Conservation (phyloP, 202 grass and related monocot genomes). For the Schoenoplectus triqueter region DNA sequence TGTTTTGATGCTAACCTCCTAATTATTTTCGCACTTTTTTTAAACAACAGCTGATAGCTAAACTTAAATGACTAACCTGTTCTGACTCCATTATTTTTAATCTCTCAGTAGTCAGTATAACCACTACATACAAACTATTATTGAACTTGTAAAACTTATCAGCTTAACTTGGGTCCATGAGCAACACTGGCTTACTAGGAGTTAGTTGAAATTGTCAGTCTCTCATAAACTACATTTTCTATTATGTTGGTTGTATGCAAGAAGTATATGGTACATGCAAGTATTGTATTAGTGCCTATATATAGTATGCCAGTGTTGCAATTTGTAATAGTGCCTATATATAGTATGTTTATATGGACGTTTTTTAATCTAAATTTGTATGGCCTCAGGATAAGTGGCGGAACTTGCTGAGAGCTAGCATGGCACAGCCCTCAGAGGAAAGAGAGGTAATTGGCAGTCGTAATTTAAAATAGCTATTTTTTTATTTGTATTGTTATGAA, state of each 20-base stretch:
- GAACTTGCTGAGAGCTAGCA: constrained; percentile 89
- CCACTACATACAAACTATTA: too few relatives aligned
- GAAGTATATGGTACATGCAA: too few relatives aligned
- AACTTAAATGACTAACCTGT: too few relatives aligned
- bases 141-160: too few relatives aligned
- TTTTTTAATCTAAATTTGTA: constrained; percentile 1
- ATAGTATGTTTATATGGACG: not conserved
- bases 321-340: not conserved
- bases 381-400: constrained; percentile 90
- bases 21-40: not conserved
- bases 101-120: too few relatives aligned
- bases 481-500: constrained; percentile 2
- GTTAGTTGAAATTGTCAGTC: too few relatives aligned
- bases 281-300: too few relatives aligned
- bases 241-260: too few relatives aligned
- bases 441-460: constrained; percentile 53
- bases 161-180: too few relatives aligned
- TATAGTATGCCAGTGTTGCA: not conserved
- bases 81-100: too few relatives aligned
- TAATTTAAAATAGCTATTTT: not conserved
- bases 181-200: too few relatives aligned
- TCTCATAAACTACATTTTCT: too few relatives aligned
- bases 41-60: not conserved
- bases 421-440: constrained; percentile 54
- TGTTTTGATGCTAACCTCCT: not conserved